Evolutionary conservation across 768 basidiomycete genomes (phyloP).

Genomic region (Termitomyces sp.): DNA sequence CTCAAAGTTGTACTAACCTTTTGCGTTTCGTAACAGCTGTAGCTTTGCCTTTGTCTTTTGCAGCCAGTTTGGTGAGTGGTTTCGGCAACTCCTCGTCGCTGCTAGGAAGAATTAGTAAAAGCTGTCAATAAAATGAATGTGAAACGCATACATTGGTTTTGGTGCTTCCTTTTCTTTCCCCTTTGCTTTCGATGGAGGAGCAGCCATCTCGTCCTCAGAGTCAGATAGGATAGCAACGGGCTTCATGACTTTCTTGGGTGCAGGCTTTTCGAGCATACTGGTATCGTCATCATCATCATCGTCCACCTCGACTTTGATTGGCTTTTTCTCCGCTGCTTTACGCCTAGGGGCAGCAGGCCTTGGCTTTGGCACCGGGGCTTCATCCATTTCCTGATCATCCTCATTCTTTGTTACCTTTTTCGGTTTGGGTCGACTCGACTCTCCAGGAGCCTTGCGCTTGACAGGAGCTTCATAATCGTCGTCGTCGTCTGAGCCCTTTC

Average conservation of each 20-base stretch:
- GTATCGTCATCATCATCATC: conserved; percentile 11
- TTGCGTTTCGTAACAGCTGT: conserved; percentile 53
- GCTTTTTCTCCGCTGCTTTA: conserved; percentile 19
- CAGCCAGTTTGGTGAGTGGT: not conserved
- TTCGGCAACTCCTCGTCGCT: conserved; percentile 9
- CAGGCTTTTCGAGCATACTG: conserved; percentile 9
- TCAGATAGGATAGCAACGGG: conserved; percentile 20
- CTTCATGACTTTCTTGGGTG: conserved; percentile 14
- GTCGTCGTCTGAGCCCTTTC: conserved; percentile 31
- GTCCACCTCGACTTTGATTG: conserved; percentile 14
- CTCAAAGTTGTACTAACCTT: conserved; percentile 34
- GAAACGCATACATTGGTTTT: conserved; percentile 5
- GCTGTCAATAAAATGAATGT: too few relatives aligned
- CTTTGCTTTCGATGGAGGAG: conserved; percentile 12
- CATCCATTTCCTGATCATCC: conserved; percentile 22
- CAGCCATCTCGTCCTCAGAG: conserved; percentile 22
- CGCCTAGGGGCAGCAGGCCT: conserved; percentile 11
- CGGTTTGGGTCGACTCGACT: conserved; percentile 22
- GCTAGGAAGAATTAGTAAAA: not conserved
- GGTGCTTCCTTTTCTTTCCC: conserved; percentile 8
- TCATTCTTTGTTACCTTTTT: conserved; percentile 21
- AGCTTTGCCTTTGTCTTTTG: conserved; percentile 17
- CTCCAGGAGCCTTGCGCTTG: conserved; percentile 34
- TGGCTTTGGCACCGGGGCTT: conserved; percentile 2
- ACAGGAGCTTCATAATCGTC: conserved; percentile 41